Evolutionary conservation across 2,329 filamentous ascomycete genomes (phyloP).

Genomic region (Aspergillus niger): DNA sequence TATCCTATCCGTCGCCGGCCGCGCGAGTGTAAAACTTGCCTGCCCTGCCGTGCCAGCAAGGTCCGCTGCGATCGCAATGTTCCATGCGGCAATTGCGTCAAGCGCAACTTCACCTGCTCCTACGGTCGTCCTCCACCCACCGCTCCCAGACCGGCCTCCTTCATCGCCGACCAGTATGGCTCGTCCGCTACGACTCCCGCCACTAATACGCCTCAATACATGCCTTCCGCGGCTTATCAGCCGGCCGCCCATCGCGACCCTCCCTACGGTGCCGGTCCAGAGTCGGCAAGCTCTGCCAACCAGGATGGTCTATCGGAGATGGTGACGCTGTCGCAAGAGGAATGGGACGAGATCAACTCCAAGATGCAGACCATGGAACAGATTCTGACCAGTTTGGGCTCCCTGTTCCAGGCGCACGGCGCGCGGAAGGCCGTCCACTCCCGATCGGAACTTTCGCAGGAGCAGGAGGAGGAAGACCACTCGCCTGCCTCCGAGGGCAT

Average conservation of each 20-base stretch:
- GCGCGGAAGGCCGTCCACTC: slow-evolving; percentile 22
- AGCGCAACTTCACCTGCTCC: slow-evolving; percentile 43
- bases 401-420: slow-evolving; percentile 33
- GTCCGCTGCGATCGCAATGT: slow-evolving; percentile 49
- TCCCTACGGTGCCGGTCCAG: slow-evolving; percentile 22
- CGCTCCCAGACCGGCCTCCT: slow-evolving; percentile 15
- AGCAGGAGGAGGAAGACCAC: slow-evolving; percentile 16
- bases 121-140: slow-evolving; percentile 34
- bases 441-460: slow-evolving; percentile 8
- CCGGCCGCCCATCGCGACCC: slow-evolving; percentile 21
- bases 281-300: slow-evolving; percentile 6
- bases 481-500: slow-evolving; percentile 29
- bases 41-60: slow-evolving; percentile 53
- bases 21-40: slow-evolving; percentile 50
- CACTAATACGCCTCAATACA: slow-evolving; percentile 17
- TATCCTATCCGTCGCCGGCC: slow-evolving; percentile 41
- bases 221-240: slow-evolving; percentile 16
- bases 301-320: slow-evolving; percentile 29
- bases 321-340: slow-evolving; percentile 34
- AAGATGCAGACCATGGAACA: slow-evolving; percentile 41
- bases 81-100: slow-evolving; percentile 45
- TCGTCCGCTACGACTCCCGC: slow-evolving; percentile 20
- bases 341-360: slow-evolving; percentile 40
- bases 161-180: slow-evolving; percentile 15
- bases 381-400: slow-evolving; percentile 34